Conservation (phyloP, 2,329 filamentous ascomycete species). For the Penicillium sp. region DNA sequence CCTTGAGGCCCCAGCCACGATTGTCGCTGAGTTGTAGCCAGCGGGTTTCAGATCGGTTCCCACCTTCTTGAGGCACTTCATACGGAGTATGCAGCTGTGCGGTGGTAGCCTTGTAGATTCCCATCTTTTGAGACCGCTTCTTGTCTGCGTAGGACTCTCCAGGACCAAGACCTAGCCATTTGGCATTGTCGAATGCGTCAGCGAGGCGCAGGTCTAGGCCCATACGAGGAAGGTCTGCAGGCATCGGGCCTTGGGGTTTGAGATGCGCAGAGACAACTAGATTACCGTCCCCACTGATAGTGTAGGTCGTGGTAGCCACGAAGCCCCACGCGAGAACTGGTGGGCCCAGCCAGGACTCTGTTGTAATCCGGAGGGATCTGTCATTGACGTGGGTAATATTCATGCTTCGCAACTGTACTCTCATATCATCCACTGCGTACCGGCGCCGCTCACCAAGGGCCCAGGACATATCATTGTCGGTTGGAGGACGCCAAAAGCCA, state of each 20-base stretch:
- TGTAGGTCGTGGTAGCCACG: neutral
- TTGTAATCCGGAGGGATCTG: neutral
- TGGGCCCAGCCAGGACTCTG: neutral
- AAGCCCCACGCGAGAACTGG: conserved; percentile 4
- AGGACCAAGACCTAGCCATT: conserved; percentile 37
- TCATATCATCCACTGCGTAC: conserved; percentile 24
- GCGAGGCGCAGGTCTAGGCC: conserved; percentile 14
- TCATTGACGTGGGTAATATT: neutral
- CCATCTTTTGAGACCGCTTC: conserved; percentile 30
- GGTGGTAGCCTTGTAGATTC: conserved; percentile 25
- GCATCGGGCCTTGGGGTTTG: neutral
- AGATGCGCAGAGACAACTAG: neutral
- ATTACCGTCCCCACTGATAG: neutral
- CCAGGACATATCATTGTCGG: conserved; percentile 39
- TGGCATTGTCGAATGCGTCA: conserved; percentile 20
- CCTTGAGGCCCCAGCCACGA: neutral
- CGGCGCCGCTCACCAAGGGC: conserved; percentile 36
- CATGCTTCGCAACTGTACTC: neutral
- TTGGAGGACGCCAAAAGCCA: conserved; percentile 43
- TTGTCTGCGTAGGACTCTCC: conserved; percentile 39
- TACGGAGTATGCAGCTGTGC: conserved; percentile 33
- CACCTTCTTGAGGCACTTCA: conserved; percentile 13
- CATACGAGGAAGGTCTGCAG: neutral
- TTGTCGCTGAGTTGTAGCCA: conserved; percentile 5
- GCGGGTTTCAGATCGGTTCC: conserved; percentile 3